These are phyloP conservation scores for Fraxinus velutina DNA, from an alignment of 305 asterid genomes.

Conservation along the genomic window DNA sequence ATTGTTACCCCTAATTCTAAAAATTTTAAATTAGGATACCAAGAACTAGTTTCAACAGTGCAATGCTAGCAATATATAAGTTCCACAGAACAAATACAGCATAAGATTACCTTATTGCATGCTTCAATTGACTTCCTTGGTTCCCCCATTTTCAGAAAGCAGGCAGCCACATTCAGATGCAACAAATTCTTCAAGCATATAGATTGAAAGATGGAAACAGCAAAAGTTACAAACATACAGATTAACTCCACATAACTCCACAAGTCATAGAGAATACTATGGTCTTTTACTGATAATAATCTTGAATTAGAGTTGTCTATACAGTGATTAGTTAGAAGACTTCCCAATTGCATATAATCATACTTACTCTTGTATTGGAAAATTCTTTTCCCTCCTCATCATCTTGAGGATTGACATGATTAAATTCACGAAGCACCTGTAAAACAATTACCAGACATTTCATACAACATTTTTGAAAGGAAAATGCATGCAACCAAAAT, in stretches of 20 bases:
- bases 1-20: neutral
- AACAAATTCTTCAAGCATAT: constrained; percentile 62
- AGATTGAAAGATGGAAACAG: neutral
- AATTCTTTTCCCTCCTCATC: constrained; percentile 96
- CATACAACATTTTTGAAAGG: constrained; percentile 1
- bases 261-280: neutral
- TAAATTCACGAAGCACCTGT: constrained; percentile 91
- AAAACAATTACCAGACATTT: constrained; percentile 13
- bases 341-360: neutral
- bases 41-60: neutral
- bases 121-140: constrained; percentile 75
- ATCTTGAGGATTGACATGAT: constrained; percentile 91
- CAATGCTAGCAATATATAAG: neutral
- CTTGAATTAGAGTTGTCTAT: neutral
- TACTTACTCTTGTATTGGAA: constrained; percentile 73
- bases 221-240: neutral
- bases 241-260: neutral
- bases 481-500: neutral
- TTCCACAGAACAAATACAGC: neutral
- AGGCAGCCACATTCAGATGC: constrained; percentile 95
- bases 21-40: neutral
- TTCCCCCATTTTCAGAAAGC: constrained; percentile 87
- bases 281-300: neutral
- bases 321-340: neutral
- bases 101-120: constrained; percentile 64